phyloP scores from a whole-genome alignment of 2,329 filamentous ascomycete species.

The Colletotrichum sp. region DNA sequence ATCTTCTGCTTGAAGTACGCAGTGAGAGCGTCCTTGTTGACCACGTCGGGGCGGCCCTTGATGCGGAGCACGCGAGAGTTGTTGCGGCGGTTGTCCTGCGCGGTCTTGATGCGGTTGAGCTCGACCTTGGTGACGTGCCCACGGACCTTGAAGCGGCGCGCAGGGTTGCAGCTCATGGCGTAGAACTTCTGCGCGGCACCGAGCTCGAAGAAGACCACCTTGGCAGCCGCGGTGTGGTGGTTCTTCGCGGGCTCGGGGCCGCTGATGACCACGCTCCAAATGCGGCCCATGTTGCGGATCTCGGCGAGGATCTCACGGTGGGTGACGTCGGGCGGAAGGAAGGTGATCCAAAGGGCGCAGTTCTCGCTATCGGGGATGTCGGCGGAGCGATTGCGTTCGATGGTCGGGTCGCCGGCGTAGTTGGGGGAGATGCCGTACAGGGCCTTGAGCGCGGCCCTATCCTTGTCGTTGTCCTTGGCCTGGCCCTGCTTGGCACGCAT shows the following conservation, averaged over 20 bases:
- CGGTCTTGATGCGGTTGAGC: constrained; percentile 54
- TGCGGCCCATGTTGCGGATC: constrained; percentile 52
- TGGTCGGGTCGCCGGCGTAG: constrained; percentile 42
- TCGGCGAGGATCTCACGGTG: constrained; percentile 47
- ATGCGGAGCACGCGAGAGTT: constrained; percentile 57
- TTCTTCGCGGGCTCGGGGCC: constrained; percentile 41
- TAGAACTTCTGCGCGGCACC: constrained; percentile 39
- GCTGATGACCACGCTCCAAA: constrained; percentile 59
- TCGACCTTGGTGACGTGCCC: constrained; percentile 41
- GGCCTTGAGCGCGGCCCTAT: background rate
- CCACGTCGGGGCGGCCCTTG: constrained; percentile 46
- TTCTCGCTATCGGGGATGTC: constrained; percentile 45
- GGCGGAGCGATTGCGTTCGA: constrained; percentile 42
- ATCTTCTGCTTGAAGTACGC: constrained; percentile 48
- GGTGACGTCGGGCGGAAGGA: constrained; percentile 49
- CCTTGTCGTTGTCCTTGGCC: background rate
- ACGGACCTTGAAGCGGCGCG: constrained; percentile 39
- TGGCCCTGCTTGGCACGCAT: background rate
- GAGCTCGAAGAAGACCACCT: constrained; percentile 54
- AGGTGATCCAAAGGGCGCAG: constrained; percentile 58
- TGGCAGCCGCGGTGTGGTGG: constrained; percentile 45
- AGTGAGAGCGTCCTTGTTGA: constrained; percentile 45
- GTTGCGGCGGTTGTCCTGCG: constrained; percentile 24
- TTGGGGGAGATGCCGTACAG: constrained; percentile 31
- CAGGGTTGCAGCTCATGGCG: constrained; percentile 17